Conservation (phyloP, 208 protist genomes). For the Sergeia podlipaevii region DNA sequence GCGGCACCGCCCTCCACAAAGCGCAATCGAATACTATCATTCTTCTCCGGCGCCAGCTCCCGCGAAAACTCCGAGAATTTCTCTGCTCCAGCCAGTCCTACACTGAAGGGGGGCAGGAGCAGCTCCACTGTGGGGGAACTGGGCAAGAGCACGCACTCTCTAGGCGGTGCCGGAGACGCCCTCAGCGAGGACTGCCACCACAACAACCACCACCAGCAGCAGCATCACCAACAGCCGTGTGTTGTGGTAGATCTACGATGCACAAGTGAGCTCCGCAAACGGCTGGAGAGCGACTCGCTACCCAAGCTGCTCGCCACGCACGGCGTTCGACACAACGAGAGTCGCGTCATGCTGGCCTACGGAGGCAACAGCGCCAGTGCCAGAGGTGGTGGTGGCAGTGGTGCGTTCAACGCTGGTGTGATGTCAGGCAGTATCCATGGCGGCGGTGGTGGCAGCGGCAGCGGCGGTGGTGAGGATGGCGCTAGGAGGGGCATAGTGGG, state of each 20-base stretch:
- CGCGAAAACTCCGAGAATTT: too few species aligned
- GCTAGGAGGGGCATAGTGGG: conserved; percentile 15
- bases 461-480: conserved; percentile 14
- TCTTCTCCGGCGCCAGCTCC: background rate
- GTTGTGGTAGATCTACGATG: conserved; percentile 34
- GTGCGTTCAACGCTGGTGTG: too few species aligned
- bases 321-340: conserved; percentile 3
- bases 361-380: background rate
- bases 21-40: too few species aligned
- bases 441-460: background rate
- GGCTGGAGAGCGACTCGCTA: conserved; percentile 32
- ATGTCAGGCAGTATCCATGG: background rate
- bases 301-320: conserved; percentile 29
- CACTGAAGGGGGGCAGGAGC: too few species aligned
- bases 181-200: background rate
- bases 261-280: conserved; percentile 37
- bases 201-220: background rate
- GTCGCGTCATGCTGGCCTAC: background rate
- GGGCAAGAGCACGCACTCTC: too few species aligned
- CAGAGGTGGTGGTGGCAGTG: too few species aligned
- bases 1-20: background rate
- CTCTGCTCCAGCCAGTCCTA: too few species aligned
- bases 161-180: background rate
- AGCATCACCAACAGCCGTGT: conserved; percentile 1
- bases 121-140: too few species aligned